Evolutionary conservation across 345 rosid species (phyloP), one percentile per base, ranked within the genome.

Genomic region (Citrus mangshanensis): DNA sequence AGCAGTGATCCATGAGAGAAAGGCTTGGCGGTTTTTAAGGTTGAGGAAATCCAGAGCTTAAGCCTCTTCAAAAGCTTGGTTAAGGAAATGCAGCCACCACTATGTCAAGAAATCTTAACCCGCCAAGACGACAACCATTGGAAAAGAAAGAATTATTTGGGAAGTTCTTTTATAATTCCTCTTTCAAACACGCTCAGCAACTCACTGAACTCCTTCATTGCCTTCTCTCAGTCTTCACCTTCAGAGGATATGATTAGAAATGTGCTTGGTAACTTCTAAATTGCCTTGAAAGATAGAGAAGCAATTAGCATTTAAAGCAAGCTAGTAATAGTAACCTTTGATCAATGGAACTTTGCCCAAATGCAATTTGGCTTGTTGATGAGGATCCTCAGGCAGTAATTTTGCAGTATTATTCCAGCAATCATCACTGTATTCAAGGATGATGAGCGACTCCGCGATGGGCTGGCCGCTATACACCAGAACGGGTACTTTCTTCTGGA

Each of bases 351-450:
- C 4, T 55, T 74, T 0, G 79, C 78, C 83, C 86, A 79, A 30
- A 79, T 81, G 38, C 81, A 67, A 77, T 19, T 77, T 77, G 68
- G 83, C 73, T 68, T 80, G 74, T 2, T 73, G 28, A 46, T 37
- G 70, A 40, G 81, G 84, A 73, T 85, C 86, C 51, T 82, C 72
- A 0, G 81, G 81, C 49, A 83, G 58, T 2, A 86, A 68, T 55
- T 67, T 68, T 14, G 89, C 80, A 30, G 67, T 9, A 16, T 51
- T 21, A 18, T 76, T 56, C 82, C 84, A 80, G 49, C 67, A 25
- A 13, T 84, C 79, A 1, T 82, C 81, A 22, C 78, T 75, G 42
- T 77, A 81, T 70, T 81, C 76, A 0, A 81, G 79, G 46, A 79
- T 83, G 59, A 80, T 51, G 14, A 83, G 68, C 12, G 85, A 81